phyloP scores from a whole-genome alignment of 345 rosid genomes.

The Bretschneidera sinensis region DNA sequence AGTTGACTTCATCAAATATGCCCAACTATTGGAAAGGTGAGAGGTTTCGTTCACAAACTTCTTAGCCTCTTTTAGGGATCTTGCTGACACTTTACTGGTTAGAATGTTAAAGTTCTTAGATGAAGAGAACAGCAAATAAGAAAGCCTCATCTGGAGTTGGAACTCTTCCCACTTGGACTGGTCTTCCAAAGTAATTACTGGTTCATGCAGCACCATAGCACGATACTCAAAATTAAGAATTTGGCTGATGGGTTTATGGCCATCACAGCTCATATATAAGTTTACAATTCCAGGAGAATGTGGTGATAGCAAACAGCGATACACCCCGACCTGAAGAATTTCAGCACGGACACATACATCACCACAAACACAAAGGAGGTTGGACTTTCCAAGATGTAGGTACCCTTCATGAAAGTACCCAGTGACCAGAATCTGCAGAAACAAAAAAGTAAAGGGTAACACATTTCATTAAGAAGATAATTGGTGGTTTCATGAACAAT shows the following conservation, averaged over 20 bases:
- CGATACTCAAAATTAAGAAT: conserved; percentile 70
- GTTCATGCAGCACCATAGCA: conserved; percentile 28
- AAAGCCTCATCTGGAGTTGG: conserved; percentile 71
- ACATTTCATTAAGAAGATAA: background rate
- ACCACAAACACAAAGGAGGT: conserved; percentile 69
- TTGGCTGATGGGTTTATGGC: conserved; percentile 77
- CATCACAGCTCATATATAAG: conserved; percentile 73
- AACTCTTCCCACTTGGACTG: conserved; percentile 64
- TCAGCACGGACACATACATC: conserved; percentile 54
- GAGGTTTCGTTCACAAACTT: conserved; percentile 48
- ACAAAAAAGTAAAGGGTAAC: background rate
- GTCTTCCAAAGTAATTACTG: conserved; percentile 35
- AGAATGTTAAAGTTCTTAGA: conserved; percentile 54
- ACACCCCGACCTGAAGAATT: conserved; percentile 71
- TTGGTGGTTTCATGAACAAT: too few relatives aligned
- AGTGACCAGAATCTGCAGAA: conserved; percentile 61
- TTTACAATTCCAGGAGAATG: conserved; percentile 62
- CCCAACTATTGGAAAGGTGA: conserved; percentile 56
- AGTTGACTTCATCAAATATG: conserved; percentile 53
- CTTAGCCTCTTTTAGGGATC: conserved; percentile 54
- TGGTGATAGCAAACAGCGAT: conserved; percentile 68
- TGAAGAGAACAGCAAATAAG: conserved; percentile 65
- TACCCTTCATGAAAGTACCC: conserved; percentile 61
- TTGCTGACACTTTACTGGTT: conserved; percentile 46
- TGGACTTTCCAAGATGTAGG: conserved; percentile 50